phyloP scores from a whole-genome alignment of 176 grass and related monocot species.

The Aegilops speltoides region DNA sequence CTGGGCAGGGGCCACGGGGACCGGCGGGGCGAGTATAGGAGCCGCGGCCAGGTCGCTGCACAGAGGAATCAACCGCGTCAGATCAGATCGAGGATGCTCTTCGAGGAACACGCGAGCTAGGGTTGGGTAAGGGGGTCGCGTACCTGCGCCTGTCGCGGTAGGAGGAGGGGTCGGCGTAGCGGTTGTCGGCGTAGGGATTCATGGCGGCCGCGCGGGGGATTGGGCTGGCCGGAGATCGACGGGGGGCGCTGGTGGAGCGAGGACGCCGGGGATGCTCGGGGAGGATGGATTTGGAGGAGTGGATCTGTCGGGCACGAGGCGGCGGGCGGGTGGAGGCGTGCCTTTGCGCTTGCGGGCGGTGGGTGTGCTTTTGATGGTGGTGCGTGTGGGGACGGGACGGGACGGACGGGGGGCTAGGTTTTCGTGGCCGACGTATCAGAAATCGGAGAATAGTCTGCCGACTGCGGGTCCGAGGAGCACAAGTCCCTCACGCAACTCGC shows the following conservation, averaged over 20 bases:
- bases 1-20: conserved; percentile 5
- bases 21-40: conserved; percentile 20
- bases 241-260: neutral
- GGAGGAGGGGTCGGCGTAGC: conserved; percentile 86
- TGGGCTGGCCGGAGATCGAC: neutral
- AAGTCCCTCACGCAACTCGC: conserved; percentile 14
- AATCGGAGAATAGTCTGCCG: neutral
- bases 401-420: neutral
- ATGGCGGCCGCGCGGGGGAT: conserved; percentile 28
- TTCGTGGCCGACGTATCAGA: conserved; percentile 8
- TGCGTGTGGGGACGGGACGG: conserved; percentile 5
- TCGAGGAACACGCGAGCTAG: neutral
- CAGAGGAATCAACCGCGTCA: neutral
- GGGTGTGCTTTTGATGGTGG: conserved; percentile 22
- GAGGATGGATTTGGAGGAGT: neutral
- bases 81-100: neutral
- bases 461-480: neutral
- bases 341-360: neutral
- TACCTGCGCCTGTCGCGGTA: conserved; percentile 94
- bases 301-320: conserved; percentile 33
- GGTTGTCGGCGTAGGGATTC: conserved; percentile 67
- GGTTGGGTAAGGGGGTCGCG: conserved; percentile 14
- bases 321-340: conserved; percentile 34
- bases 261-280: conserved; percentile 12
- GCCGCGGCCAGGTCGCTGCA: conserved; percentile 35